Base-by-base conservation (phyloP, 1,139 yeast species). In the Lipomyces yarrowii region DNA sequence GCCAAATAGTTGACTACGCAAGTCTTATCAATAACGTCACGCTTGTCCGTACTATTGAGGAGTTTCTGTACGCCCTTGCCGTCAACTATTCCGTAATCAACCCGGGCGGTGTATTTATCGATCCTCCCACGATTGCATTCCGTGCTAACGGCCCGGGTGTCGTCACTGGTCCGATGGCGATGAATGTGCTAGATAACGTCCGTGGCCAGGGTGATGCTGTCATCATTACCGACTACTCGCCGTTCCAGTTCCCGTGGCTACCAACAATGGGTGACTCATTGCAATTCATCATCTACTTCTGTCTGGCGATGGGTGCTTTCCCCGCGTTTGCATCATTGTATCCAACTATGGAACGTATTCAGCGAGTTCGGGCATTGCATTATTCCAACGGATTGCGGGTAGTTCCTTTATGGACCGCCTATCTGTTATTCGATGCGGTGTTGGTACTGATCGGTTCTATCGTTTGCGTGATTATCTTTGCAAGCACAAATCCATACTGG, bases 341-440 rank as follows among this genome's bases (percentile, higher is more conserved):
- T 64, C 80, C 80, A 1, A 78, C 80, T 1, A 77, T 72, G 71
- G 80, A 78, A 65, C 73, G 80, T 33, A 69, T 78, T 21, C 72
- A 76, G 59, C 74, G 73, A 59, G 80, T 78, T 13, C 71, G 80
- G 26, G 78, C 79, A 1, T 75, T 78, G 75, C 80, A 78, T 30
- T 78, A 77, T 64, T 78, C 80, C 10, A 78, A 78, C 62, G 80
- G 80, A 23, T 67, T 78, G 51, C 69, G 77, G 18, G 77, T 77
- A 2, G 64, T 76, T n/a, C 79, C 81, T 1, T 64, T 77, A 23
- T 78, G 80, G 80, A 67, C 72, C 13, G 78, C 79, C 3, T 77
- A 78, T 60, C 67, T 75, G 8, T 33, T 76, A 42, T 77, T 74
- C 67, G 76, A 75, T 61, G 69, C 75, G 54, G 62, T 73, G 6